phyloP scores from a whole-genome alignment of 1,139 yeast genomes.

The Debaryomycetaceae sp. region DNA sequence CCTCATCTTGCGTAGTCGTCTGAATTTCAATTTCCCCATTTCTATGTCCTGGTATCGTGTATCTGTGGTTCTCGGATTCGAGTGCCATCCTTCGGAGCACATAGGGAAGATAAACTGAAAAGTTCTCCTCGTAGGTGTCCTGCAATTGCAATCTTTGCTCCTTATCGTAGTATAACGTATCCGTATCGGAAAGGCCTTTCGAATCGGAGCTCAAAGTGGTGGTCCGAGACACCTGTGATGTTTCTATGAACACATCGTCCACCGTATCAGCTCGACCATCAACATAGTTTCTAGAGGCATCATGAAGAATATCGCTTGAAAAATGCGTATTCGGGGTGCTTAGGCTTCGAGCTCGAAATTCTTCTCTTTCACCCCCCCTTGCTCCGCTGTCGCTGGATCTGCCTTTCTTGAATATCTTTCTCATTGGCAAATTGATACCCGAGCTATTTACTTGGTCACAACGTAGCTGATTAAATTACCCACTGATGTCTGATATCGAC shows the following conservation, averaged over 20 bases:
- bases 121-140: conserved; percentile 34
- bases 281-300: background rate
- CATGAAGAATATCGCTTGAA: background rate
- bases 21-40: background rate
- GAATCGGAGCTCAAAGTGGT: conserved; percentile 10
- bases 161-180: conserved; percentile 18
- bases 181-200: conserved; percentile 21
- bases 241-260: background rate
- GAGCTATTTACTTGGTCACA: background rate
- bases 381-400: background rate
- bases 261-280: background rate
- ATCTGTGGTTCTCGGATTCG: conserved; percentile 6
- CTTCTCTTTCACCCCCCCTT: background rate
- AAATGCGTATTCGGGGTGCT: background rate
- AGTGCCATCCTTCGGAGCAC: conserved; percentile 25
- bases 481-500: too few relatives aligned
- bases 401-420: background rate
- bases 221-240: background rate
- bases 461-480: too few relatives aligned
- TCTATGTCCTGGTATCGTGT: background rate
- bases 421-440: background rate
- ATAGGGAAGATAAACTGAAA: conserved; percentile 37
- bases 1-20: background rate
- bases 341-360: background rate
- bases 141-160: conserved; percentile 31